phyloP scores from a whole-genome alignment of 2,329 filamentous ascomycete species.

The Verticillium tricorpus region DNA sequence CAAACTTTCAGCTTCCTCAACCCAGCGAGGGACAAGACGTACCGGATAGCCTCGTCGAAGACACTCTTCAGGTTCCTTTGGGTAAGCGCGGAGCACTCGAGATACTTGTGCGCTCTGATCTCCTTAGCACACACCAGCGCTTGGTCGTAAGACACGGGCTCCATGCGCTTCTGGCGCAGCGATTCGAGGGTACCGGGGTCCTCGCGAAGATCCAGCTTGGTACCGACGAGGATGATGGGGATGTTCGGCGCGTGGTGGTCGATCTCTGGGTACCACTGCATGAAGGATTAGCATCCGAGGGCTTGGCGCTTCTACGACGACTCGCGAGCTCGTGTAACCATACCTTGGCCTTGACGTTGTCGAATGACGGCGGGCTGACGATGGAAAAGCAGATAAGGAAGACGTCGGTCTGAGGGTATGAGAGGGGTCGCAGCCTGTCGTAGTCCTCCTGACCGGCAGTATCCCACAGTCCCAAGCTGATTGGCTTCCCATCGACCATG shows the following conservation, averaged over 20 bases:
- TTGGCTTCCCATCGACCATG: slow-evolving; percentile 97
- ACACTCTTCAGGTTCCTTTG: slow-evolving; percentile 98
- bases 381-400: slow-evolving; percentile 99
- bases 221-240: slow-evolving; percentile 94
- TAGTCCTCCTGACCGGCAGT: slow-evolving; percentile 99
- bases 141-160: slow-evolving; percentile 93
- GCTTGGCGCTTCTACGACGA: neutral
- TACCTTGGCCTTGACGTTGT: slow-evolving; percentile 99
- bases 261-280: slow-evolving; percentile 93
- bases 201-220: slow-evolving; percentile 92
- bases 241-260: slow-evolving; percentile 94
- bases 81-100: slow-evolving; percentile 95
- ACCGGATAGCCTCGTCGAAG: slow-evolving; percentile 98
- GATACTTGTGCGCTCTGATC: slow-evolving; percentile 93
- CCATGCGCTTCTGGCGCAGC: slow-evolving; percentile 88
- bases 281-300: neutral
- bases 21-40: slow-evolving; percentile 30
- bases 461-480: slow-evolving; percentile 96
- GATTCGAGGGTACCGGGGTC: slow-evolving; percentile 77
- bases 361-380: slow-evolving; percentile 94
- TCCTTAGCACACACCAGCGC: slow-evolving; percentile 86
- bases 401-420: slow-evolving; percentile 97
- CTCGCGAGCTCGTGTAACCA: slow-evolving; percentile 14
- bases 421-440: slow-evolving; percentile 88
- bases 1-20: slow-evolving; percentile 18